Evolutionary conservation across 1,284 basidiomycete genomes (phyloP).

Genomic region (Ceratobasidium sp.): DNA sequence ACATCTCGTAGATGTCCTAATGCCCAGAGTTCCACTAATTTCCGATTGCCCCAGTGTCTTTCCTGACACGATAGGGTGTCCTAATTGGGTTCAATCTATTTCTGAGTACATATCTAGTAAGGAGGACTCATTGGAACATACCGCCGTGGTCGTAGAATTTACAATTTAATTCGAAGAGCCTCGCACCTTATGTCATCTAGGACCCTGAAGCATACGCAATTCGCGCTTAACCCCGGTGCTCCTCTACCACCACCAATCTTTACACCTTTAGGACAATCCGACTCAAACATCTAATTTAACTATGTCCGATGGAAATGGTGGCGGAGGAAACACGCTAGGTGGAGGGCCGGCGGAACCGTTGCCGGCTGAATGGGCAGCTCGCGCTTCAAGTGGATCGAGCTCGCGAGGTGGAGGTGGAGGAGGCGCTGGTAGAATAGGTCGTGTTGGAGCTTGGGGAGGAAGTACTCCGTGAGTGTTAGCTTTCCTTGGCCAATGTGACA

Average conservation of each 20-base stretch:
- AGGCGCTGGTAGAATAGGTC: slow-evolving; percentile 53
- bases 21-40: too few species aligned
- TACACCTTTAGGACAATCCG: not conserved
- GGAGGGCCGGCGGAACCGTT: slow-evolving; percentile 60
- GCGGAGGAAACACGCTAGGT: slow-evolving; percentile 60
- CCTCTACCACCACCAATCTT: not conserved
- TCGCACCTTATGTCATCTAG: slow-evolving; percentile 17
- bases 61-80: too few species aligned
- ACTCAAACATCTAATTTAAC: not conserved
- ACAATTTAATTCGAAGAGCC: slow-evolving; percentile 2
- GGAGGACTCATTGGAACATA: too few species aligned
- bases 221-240: not conserved
- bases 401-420: slow-evolving; percentile 40
- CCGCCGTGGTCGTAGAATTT: not conserved
- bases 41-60: too few species aligned
- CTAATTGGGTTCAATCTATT: too few species aligned
- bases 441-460: slow-evolving; percentile 55
- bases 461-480: slow-evolving; percentile 40
- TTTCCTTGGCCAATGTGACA: slow-evolving; percentile 18
- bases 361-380: slow-evolving; percentile 61
- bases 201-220: slow-evolving; percentile 23
- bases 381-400: slow-evolving; percentile 48
- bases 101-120: too few species aligned
- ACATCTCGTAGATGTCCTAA: too few species aligned
- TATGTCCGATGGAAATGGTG: slow-evolving; percentile 25